These are phyloP conservation scores for Tympanopsis confertula DNA, from an alignment of 2,329 filamentous ascomycete species.

Conservation along the genomic window DNA sequence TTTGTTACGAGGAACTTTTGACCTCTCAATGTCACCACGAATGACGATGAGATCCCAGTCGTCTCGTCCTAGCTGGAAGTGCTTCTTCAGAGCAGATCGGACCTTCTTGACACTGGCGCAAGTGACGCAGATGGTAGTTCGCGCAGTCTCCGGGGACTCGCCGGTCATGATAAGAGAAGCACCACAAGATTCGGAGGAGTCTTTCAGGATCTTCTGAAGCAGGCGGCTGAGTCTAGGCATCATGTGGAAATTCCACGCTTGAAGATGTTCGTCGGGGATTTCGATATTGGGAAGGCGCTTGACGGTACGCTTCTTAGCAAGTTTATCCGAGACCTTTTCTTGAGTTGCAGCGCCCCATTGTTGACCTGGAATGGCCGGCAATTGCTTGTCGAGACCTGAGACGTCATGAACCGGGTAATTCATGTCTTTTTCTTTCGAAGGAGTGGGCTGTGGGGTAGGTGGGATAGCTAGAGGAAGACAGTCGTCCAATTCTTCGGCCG, in stretches of 20 bases:
- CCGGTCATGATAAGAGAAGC: slow-evolving; percentile 50
- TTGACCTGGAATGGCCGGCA: too few relatives aligned
- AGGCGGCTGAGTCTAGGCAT: slow-evolving; percentile 45
- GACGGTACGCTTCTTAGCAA: slow-evolving; percentile 22
- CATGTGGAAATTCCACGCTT: slow-evolving; percentile 45
- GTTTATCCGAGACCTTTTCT: slow-evolving; percentile 15
- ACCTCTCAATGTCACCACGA: slow-evolving; percentile 41
- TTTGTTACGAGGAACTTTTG: slow-evolving; percentile 32
- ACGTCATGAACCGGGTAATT: not conserved
- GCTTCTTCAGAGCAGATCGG: slow-evolving; percentile 40
- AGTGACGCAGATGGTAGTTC: slow-evolving; percentile 51
- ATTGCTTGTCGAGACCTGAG: not conserved
- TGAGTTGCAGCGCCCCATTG: slow-evolving; percentile 10
- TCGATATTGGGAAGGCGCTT: slow-evolving; percentile 33
- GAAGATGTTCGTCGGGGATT: slow-evolving; percentile 39
- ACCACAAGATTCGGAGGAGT: slow-evolving; percentile 47
- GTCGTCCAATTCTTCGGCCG: slow-evolving; percentile 24
- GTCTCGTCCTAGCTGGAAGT: slow-evolving; percentile 41
- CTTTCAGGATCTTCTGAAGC: slow-evolving; percentile 42
- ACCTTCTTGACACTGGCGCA: slow-evolving; percentile 47
- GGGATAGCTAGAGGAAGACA: slow-evolving; percentile 24
- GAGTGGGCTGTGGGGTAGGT: slow-evolving; percentile 15
- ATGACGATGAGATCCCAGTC: slow-evolving; percentile 47
- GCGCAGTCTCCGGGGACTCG: slow-evolving; percentile 39
- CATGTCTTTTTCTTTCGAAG: too few relatives aligned